Percentiles rank a stretch among this genome's conserved stretches.
These are phyloP conservation scores for Lepidopterella palustris DNA, from an alignment of 495 filamentous ascomycete species.

Conservation along the genomic window DNA sequence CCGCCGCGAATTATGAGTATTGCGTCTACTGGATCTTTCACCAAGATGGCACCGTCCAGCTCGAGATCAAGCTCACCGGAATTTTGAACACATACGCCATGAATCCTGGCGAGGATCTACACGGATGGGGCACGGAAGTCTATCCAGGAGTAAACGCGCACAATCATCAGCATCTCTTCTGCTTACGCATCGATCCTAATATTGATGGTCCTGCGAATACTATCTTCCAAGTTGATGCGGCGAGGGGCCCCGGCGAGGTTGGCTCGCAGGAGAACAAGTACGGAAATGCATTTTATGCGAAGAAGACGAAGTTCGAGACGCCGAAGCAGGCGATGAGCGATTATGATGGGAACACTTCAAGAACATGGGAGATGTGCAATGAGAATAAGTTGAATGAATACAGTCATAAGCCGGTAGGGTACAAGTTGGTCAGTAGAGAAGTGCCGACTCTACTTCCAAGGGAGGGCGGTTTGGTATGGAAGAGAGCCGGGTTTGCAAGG, in stretches of 20 bases:
- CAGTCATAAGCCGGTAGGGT: conserved; percentile 79
- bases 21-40: conserved; percentile 92
- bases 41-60: conserved; percentile 87
- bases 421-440: conserved; percentile 87
- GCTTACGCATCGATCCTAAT: conserved; percentile 80
- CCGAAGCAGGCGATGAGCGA: conserved; percentile 67
- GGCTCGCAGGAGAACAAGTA: conserved; percentile 80
- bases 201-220: conserved; percentile 85
- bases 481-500: conserved; percentile 83
- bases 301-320: conserved; percentile 74
- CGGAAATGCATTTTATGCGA: conserved; percentile 92
- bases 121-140: conserved; percentile 90
- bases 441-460: conserved; percentile 75
- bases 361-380: conserved; percentile 91
- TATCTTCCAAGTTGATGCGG: conserved; percentile 74
- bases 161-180: conserved; percentile 97
- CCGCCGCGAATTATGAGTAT: conserved; percentile 97
- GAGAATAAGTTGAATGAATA: conserved; percentile 75
- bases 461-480: conserved; percentile 81
- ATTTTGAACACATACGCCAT: conserved; percentile 92
- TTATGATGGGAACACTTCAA: conserved; percentile 70
- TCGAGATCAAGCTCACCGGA: conserved; percentile 91
- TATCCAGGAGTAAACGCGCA: conserved; percentile 79
- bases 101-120: conserved; percentile 73
- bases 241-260: conserved; percentile 57